Evolutionary conservation across 2,329 filamentous ascomycete species (phyloP), one percentile per base, ranked within the genome.

Genomic region (Colletotrichum tropicicola): DNA sequence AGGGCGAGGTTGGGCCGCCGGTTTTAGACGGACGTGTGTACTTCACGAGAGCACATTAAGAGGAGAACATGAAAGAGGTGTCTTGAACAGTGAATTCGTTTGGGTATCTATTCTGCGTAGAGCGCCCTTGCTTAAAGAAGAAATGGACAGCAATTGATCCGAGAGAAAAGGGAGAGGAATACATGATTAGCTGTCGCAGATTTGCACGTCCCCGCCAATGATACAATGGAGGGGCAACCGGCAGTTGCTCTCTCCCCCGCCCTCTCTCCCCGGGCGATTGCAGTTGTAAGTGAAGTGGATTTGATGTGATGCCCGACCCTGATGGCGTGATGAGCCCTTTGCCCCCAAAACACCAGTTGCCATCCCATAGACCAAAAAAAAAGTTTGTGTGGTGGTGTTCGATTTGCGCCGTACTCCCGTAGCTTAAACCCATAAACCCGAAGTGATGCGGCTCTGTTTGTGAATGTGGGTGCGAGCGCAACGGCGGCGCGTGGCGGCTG

Each of bases 91-190:
- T 6, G 13, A 44, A 21, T 27, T 30, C 28, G 32, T 17, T 56
- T 65, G 61, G 56, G 61, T 65, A 65, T 65, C 43, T 65, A 55
- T 32, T 49, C 27, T 9, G 35, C 60, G 37, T 27, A 30, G 21
- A 49, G 32, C 54, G 15, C 19, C 30, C 47, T 30, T 52, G 17
- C 19, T 25, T 28, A 21, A 19, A 23, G n/a, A 59, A 51, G n/a
- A 27, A 41, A 57, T 32, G 21, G 17, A 25, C n/a, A 28, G 5
- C n/a, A 17, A n/a, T n/a, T n/a, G n/a, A n/a, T n/a, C n/a, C n/a
- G n/a, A n/a, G n/a, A 28, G 15, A 47, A 19, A 15, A 27, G 25
- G 9, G 13, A 52, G 6, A 23, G 25, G 28, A 37, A 25, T 19
- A 15, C 17, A 23, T 23, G 48, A 44, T 17, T 13, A 9, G 13